A percentile compares a stretch with the other conserved stretches of the same genome.
Conservation (phyloP, 2,329 filamentous ascomycete genomes). For the Aspergillus hiratsukae region DNA sequence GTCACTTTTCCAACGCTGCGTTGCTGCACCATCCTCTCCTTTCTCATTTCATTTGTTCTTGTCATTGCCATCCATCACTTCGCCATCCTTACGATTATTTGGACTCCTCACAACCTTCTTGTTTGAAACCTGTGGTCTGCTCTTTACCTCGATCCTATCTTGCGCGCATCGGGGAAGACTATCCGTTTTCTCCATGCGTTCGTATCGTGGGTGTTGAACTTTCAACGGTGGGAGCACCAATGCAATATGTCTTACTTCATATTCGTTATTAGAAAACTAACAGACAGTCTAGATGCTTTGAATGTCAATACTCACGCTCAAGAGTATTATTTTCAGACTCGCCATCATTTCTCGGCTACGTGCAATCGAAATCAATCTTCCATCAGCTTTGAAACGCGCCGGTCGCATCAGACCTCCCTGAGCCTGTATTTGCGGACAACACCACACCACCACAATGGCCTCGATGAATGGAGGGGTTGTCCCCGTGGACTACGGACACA, state of each 20-base stretch:
- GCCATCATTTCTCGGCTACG: not conserved
- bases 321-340: constrained; percentile 1
- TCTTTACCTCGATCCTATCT: constrained; percentile 7
- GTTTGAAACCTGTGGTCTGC: not conserved
- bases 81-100: not conserved
- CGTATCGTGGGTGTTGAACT: constrained; percentile 3
- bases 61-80: not conserved
- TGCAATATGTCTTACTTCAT: constrained; percentile 12
- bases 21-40: not conserved
- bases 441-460: constrained; percentile 18
- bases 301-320: not conserved
- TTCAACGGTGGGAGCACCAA: constrained; percentile 13
- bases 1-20: not conserved
- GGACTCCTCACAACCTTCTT: not conserved
- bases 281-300: constrained; percentile 11
- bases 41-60: not conserved
- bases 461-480: constrained; percentile 23
- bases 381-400: constrained; percentile 7
- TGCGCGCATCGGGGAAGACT: constrained; percentile 6
- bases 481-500: constrained; percentile 20
- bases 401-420: constrained; percentile 14
- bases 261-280: constrained; percentile 15
- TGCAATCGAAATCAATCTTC: not conserved
- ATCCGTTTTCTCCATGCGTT: constrained; percentile 12
- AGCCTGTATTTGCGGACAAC: not conserved